Base-by-base conservation (phyloP, 768 basidiomycete genomes). In the Auriscalpium microsporum region DNA sequence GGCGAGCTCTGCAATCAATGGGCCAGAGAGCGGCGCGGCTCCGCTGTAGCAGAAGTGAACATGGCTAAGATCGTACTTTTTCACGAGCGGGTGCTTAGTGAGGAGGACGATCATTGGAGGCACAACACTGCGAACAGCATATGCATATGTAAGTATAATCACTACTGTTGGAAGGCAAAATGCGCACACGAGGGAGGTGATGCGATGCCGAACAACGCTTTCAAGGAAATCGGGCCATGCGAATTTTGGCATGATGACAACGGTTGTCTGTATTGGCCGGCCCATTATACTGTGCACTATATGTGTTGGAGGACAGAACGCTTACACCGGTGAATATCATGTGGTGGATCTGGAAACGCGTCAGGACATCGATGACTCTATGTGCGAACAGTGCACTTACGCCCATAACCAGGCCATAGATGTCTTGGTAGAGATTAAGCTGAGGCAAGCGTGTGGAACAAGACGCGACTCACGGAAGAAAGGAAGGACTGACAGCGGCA, bases 1-100 rank as follows among this genome's bases (percentile, higher is more conserved):
- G 36, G 75, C 72, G 13, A 85, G 64, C 48, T 75, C 70, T 45
- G 75, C 62, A 51, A 60, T 65, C 17, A 73, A 57, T 42, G 69
- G 69, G 8, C 60, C 62, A 4, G 72, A 69, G 28, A 73, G 50
- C 1, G 72, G 72, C 1, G 72, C 72, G 3, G 72, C 72, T 0
- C 68, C 73, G n/a, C 58, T 62, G 49, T 69, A 58, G 34, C 65
- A 53, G 52, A 62, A 60, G 44, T 57, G 63, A 28, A 68, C 54
- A 52, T 58, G 57, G 19, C 62, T 58, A 8, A 72, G 54, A 52
- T 71, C 67, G 40, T 67, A 67, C n/a, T 68, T 64, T 48, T 66
- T 65, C 23, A 63, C 63, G 10, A 59, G 64, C 28, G 67, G 67
- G 50, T 68, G 64, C 65, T 70, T 70, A 60, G 67, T 63, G 4